Base-by-base conservation (phyloP, 495 filamentous ascomycete species). In the Penicillium cataractarum region DNA sequence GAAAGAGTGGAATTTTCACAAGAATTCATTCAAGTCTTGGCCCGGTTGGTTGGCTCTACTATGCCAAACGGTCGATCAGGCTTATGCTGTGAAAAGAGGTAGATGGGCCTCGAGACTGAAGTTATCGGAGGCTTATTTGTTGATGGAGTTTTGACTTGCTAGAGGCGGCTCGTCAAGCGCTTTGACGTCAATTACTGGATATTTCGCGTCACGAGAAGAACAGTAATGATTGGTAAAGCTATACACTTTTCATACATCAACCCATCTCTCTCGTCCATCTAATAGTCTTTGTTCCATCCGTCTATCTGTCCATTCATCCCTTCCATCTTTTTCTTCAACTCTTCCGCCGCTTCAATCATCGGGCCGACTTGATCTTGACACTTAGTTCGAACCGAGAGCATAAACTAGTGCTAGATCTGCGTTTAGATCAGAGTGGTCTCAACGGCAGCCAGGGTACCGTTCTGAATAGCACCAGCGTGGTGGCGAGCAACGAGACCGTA, bases 401-500 rank as follows among this genome's bases (percentile, higher is more conserved):
- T 19, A 15, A 2, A 53, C 17, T 33, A 35, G 29, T 17, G 15
- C 32, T 58, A n/a, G 10, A 19, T 9, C 12, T 40, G 19, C 2
- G 22, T 10, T 56, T 63, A 72, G 39, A 76, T 70, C 56, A 77
- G 60, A 15, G 29, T 48, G 26, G 50, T 19, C 64, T 81, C 78
- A 64, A 79, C 60, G 3, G 70, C 54, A 22, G 60, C 58, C 19
- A 84, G 42, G 8, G 79, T 82, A 19, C 82, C 82, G 57, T 84
- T 81, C 58, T 73, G 48, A 50, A 84, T 73, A 4, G 83, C 74
- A 26, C 74, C 81, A 29, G 71, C 77, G 60, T 84, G 82, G 51
- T 76, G 80, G 49, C 80, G 72, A 8, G 83, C 83, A 58, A 82
- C 69, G 39, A 79, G 70, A 7, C 82, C 82, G 69, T 84, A 84